Evolutionary conservation across 306 rosid genomes (phyloP), one percentile per base, ranked within the genome.

Genomic region (Cicer chorassanicum): DNA sequence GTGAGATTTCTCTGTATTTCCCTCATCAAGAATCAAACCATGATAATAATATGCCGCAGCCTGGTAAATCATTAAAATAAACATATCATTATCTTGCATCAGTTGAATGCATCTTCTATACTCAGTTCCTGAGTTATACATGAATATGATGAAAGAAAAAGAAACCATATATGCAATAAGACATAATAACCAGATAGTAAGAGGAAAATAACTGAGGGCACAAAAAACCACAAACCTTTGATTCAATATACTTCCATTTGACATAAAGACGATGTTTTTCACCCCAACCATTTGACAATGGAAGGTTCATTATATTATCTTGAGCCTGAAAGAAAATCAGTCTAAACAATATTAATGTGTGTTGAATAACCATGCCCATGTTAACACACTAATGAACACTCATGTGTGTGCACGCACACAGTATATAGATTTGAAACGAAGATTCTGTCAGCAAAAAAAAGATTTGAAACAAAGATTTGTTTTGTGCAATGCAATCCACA

Each of bases 21-120:
- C 99, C 89, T 95, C 99, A 66, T 95, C 99, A 72, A 95, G 99
- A 82, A 92, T 95, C 81, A 90, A 77, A 42, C 99, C 99, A 60
- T 95, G 99, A 79, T 95, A 95, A 82, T 95, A 95, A 74, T 95
- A 95, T 46, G 99, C 99, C 6, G 90, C 97, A 81, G 99, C 96
- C 99, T 95, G 86, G 78, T 78, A 57, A 82, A 76, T 19, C 67
- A 71, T 43, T 14, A 57, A 59, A 40, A 49, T 46, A 73, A 66
- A 68, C 63, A 61, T 29, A 65, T 75, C 68, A 83, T 75, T 21
- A 66, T 56, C 21, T 54, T 16, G 34, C 68, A 68, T 73, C 42
- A 9, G 74, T 56, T 36, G 29, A 75, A 61, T 9, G 16, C 11
- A 34, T 53, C 55, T 53, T 60, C 65, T 36, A 53, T 45, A n/a